A percentile compares a stretch with the other conserved stretches of the same genome.
Conservation (phyloP, 176 grass and related monocot genomes). For the Eragrostis nindensis region DNA sequence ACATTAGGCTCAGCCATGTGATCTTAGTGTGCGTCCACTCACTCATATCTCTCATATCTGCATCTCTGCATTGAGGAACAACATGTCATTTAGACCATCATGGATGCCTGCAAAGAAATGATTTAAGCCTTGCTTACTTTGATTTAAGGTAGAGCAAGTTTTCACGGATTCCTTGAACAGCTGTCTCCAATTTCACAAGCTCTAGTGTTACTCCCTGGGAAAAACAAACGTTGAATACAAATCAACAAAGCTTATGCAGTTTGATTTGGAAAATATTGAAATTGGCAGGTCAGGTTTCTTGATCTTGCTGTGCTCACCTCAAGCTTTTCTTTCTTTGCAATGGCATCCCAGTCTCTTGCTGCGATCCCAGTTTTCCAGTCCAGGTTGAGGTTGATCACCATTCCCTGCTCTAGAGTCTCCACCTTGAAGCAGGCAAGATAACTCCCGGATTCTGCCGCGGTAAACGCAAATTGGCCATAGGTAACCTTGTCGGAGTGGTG, state of each 20-base stretch:
- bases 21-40: constrained; percentile 63
- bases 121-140: constrained; percentile 39
- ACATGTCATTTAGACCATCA: neutral
- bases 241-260: neutral
- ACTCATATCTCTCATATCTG: constrained; percentile 56
- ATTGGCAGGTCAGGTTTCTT: neutral
- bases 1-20: constrained; percentile 56
- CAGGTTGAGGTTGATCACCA: constrained; percentile 54
- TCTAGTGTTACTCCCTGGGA: constrained; percentile 64
- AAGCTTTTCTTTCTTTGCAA: constrained; percentile 67
- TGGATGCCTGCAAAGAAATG: neutral
- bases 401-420: constrained; percentile 35
- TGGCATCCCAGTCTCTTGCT: constrained; percentile 57
- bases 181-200: constrained; percentile 58
- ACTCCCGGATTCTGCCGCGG: constrained; percentile 51
- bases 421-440: constrained; percentile 64
- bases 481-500: constrained; percentile 45
- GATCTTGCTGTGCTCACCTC: constrained; percentile 35
- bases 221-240: neutral
- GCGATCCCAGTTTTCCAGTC: constrained; percentile 73
- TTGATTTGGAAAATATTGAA: neutral
- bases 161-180: constrained; percentile 47
- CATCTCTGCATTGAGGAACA: constrained; percentile 53
- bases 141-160: constrained; percentile 55
- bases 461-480: constrained; percentile 60